phyloP scores from a whole-genome alignment of 2,329 filamentous ascomycete genomes.

The Macrophomina pseudophaseolina region DNA sequence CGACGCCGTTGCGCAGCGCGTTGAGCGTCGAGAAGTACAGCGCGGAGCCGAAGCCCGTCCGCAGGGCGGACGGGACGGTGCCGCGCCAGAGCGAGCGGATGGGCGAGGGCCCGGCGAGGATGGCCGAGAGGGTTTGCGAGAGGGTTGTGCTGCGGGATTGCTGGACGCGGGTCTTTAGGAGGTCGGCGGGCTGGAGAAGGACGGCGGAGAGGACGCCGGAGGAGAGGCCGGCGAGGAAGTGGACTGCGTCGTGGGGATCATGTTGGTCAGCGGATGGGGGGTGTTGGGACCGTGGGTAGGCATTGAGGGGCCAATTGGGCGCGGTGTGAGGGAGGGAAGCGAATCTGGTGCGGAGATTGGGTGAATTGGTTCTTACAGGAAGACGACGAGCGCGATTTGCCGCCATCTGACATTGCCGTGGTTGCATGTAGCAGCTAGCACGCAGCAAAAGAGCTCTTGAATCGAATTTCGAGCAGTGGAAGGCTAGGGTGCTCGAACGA shows the following conservation, averaged over 20 bases:
- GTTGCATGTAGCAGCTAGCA: constrained; percentile 31
- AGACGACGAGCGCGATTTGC: constrained; percentile 55
- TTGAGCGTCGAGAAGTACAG: constrained; percentile 94
- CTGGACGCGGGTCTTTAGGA: constrained; percentile 95
- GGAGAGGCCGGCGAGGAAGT: constrained; percentile 85
- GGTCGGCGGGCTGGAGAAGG: constrained; percentile 90
- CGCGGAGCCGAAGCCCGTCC: constrained; percentile 90
- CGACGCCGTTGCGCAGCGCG: constrained; percentile 67
- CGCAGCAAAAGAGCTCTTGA: neutral
- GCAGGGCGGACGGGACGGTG: constrained; percentile 87
- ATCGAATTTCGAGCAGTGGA: neutral
- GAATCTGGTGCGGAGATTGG: neutral
- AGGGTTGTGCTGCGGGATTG: constrained; percentile 77
- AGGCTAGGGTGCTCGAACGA: neutral
- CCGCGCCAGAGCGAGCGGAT: constrained; percentile 87
- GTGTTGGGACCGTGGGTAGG: no score
- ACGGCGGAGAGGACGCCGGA: constrained; percentile 89
- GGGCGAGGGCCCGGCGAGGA: constrained; percentile 69
- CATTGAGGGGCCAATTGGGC: no score
- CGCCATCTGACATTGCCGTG: constrained; percentile 59
- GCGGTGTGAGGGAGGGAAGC: no score
- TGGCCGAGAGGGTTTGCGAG: constrained; percentile 68
- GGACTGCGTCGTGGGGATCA: constrained; percentile 52
- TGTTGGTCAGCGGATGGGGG: neutral
- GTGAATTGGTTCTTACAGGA: constrained; percentile 46